These are phyloP conservation scores for Mycosphaerelloides madeirae DNA, from an alignment of 2,329 filamentous ascomycete species.

Conservation along the genomic window DNA sequence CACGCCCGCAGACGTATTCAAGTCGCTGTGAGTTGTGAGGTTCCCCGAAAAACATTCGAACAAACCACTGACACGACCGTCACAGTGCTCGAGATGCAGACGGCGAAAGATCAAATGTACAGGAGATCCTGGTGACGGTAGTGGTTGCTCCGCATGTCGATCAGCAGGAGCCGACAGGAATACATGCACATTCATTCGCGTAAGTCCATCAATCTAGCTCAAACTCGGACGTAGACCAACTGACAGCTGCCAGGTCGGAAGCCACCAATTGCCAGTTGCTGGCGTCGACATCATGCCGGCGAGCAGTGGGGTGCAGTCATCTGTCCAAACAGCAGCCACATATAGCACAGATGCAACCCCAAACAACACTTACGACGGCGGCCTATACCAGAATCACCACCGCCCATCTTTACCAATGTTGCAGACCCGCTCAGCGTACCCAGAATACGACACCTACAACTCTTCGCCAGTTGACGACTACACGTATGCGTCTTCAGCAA, in stretches of 20 bases:
- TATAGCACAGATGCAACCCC: constrained; percentile 13
- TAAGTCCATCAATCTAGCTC: constrained; percentile 35
- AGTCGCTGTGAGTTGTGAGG: constrained; percentile 43
- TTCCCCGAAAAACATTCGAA: constrained; percentile 1
- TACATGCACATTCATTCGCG: constrained; percentile 74
- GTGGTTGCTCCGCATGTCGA: constrained; percentile 78
- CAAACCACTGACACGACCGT: constrained; percentile 11
- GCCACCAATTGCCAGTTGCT: constrained; percentile 12
- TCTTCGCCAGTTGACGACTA: constrained; percentile 27
- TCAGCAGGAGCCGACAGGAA: constrained; percentile 59
- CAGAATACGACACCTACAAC: constrained; percentile 28
- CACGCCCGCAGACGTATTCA: constrained; percentile 49
- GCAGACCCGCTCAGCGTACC: constrained; percentile 24
- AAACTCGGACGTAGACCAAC: not conserved
- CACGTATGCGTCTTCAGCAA: constrained; percentile 21
- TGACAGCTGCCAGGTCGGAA: constrained; percentile 16
- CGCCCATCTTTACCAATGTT: constrained; percentile 25
- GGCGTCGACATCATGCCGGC: constrained; percentile 14
- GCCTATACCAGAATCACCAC: constrained; percentile 14
- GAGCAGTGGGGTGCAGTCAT: constrained; percentile 8
- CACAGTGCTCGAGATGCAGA: constrained; percentile 87
- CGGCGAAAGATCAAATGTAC: constrained; percentile 95
- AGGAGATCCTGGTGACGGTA: constrained; percentile 72
- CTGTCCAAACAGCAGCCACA: constrained; percentile 8
- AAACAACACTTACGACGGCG: constrained; percentile 9